These are phyloP conservation scores for Chaetomium globosum DNA, from an alignment of 2,329 filamentous ascomycete species.

Conservation along the genomic window DNA sequence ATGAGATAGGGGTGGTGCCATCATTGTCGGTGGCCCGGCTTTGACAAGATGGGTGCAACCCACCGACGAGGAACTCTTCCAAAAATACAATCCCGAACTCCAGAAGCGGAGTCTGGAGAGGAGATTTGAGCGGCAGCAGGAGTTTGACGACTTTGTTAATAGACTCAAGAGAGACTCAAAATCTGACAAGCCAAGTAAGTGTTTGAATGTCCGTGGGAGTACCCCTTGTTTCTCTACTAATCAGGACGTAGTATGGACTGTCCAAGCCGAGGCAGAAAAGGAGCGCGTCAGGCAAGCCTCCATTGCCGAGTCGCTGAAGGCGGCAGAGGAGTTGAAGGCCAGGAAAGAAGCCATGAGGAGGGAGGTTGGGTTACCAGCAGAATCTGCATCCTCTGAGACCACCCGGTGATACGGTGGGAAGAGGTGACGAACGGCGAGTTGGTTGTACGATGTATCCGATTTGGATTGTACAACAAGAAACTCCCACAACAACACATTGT, in stretches of 20 bases:
- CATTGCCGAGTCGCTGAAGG: conserved; percentile 43
- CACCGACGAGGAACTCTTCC: conserved; percentile 87
- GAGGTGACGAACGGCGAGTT: neutral
- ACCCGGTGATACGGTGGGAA: neutral
- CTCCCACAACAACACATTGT: neutral
- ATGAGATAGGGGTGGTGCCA: conserved; percentile 62
- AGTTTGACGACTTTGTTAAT: conserved; percentile 85
- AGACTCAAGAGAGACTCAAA: conserved; percentile 87
- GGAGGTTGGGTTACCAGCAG: conserved; percentile 50
- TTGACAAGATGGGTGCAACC: conserved; percentile 79
- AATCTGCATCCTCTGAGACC: conserved; percentile 38
- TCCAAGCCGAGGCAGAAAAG: conserved; percentile 52
- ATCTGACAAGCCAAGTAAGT: conserved; percentile 85
- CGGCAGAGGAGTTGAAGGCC: conserved; percentile 48
- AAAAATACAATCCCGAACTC: conserved; percentile 92
- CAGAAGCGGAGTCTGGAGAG: conserved; percentile 83
- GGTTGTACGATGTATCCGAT: conserved; percentile 19
- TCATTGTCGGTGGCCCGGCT: conserved; percentile 82
- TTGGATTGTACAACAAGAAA: conserved; percentile 15
- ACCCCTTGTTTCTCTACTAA: neutral
- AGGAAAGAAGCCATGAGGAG: conserved; percentile 54
- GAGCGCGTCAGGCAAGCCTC: conserved; percentile 47
- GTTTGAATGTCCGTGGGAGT: no score
- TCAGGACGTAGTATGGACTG: conserved; percentile 51
- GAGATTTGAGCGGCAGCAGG: conserved; percentile 72